Percentiles rank a stretch among this genome's conserved stretches.
phyloP scores from a whole-genome alignment of 2,329 filamentous ascomycete species.

The Pseudogymnoascus pannorum region DNA sequence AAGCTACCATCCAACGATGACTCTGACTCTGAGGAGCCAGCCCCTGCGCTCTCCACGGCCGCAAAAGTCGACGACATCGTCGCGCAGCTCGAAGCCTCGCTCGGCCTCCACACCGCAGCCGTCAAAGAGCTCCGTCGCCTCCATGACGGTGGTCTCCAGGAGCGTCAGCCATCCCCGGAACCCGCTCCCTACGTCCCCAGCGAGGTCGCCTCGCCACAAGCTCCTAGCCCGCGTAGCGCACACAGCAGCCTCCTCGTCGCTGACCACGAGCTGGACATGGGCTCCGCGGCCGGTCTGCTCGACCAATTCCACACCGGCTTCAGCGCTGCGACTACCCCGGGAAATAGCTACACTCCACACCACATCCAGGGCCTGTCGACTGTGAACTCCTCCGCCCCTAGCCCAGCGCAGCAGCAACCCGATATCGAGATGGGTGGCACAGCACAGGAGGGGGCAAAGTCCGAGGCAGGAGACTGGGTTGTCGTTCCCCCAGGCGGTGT shows the following conservation, averaged over 20 bases:
- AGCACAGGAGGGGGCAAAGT: constrained; percentile 34
- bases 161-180: constrained; percentile 33
- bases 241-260: neutral
- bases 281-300: constrained; percentile 54
- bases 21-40: constrained; percentile 37
- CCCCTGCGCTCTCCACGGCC: constrained; percentile 23
- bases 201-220: constrained; percentile 46
- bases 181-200: constrained; percentile 24
- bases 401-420: constrained; percentile 12
- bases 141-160: constrained; percentile 69
- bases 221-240: constrained; percentile 20
- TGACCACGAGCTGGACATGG: constrained; percentile 31
- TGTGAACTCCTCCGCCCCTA: constrained; percentile 36
- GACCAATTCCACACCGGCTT: constrained; percentile 61
- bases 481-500: constrained; percentile 60
- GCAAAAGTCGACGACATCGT: constrained; percentile 64
- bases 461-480: constrained; percentile 62
- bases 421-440: constrained; percentile 30
- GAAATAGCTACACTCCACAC: constrained; percentile 32
- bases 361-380: constrained; percentile 3
- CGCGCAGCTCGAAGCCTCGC: constrained; percentile 61
- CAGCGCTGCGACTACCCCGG: constrained; percentile 52
- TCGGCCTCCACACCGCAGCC: constrained; percentile 59
- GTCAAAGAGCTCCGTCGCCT: constrained; percentile 62
- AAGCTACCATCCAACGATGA: constrained; percentile 35